Evolutionary conservation across 371 early-diverging fungal genomes (phyloP), one percentile per base, ranked within the genome.

Genomic region (Gilbertella persicaria): DNA sequence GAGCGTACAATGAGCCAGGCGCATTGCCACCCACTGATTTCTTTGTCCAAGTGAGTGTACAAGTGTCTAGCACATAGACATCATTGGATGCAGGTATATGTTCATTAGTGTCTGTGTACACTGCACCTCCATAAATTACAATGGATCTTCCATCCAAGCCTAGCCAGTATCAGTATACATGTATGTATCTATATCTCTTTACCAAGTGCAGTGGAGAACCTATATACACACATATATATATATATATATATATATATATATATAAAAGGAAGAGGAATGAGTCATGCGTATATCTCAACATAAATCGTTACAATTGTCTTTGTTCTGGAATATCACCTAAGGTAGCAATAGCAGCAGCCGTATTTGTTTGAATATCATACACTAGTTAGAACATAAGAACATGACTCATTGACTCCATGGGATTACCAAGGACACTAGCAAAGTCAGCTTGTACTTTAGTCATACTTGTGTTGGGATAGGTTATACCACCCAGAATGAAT

Each of bases 141-240:
- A 77, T 64, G 0, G 73, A 73, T 43, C 57, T 60, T 8, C 71
- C 69, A 62, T 73, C 73, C 13, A 69, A 60, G n/a, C 65, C 75
- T 59, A 39, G 21, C 30, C 25, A 21, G 13, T 5, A 36, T 37
- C 20, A 24, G 25, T 36, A 38, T 45, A 26, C 19, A 20, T 49
- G 4, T 24, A 5, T 12, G 17, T 36, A 16, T 30, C 30, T 35
- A 4, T 10, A 21, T 30, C 19, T 16, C 41, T 19, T 46, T 64
- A 62, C 71, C 67, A 51, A 58, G 35, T 45, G 59, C 58, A 44
- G 71, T 61, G 45, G 71, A 64, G 37, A 53, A 64, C 12, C 67
- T 67, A 35, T 13, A 39, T 14, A 38, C 19, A 37, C 14, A 26
- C 13, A 37, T 36, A 14, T 0, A 25, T 30, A 19, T 36, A 37